A percentile compares a stretch with the other conserved stretches of the same genome.
These are phyloP conservation scores for Pythium myriotylum DNA, from an alignment of 352 stramenopile species.

Conservation along the genomic window DNA sequence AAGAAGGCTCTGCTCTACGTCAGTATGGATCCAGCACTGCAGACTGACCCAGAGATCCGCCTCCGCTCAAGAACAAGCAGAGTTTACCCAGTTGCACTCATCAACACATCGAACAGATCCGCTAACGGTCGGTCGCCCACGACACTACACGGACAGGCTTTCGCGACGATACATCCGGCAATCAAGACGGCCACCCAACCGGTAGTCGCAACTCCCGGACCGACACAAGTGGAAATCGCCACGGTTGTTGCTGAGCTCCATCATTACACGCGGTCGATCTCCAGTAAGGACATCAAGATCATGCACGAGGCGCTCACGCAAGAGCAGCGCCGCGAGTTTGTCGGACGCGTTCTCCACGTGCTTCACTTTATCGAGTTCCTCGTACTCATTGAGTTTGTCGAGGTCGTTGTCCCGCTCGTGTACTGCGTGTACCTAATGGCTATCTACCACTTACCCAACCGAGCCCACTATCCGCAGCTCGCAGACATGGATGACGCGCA, in stretches of 20 bases:
- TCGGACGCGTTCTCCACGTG: background rate
- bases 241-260: background rate
- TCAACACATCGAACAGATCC: background rate
- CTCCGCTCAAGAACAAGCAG: background rate
- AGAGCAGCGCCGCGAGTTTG: background rate
- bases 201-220: background rate
- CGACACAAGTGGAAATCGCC: background rate
- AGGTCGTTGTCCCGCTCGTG: slow-evolving; percentile 20
- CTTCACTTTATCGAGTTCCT: slow-evolving; percentile 22
- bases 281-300: background rate
- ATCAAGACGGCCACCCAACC: too few species aligned
- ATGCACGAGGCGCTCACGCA: background rate
- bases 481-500: background rate
- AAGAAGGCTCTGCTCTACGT: slow-evolving; percentile 8
- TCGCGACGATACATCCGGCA: background rate
- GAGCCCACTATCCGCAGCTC: slow-evolving; percentile 30
- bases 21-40: background rate
- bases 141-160: background rate
- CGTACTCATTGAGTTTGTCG: slow-evolving; percentile 28
- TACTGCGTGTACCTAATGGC: slow-evolving; percentile 25
- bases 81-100: background rate
- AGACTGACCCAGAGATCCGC: slow-evolving; percentile 2
- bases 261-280: background rate
- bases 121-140: background rate
- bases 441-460: slow-evolving; percentile 29